A percentile compares a stretch with the other conserved stretches of the same genome.
Conservation (phyloP, 2,329 filamentous ascomycete genomes). For the Gnomoniopsis smithogilvyi region DNA sequence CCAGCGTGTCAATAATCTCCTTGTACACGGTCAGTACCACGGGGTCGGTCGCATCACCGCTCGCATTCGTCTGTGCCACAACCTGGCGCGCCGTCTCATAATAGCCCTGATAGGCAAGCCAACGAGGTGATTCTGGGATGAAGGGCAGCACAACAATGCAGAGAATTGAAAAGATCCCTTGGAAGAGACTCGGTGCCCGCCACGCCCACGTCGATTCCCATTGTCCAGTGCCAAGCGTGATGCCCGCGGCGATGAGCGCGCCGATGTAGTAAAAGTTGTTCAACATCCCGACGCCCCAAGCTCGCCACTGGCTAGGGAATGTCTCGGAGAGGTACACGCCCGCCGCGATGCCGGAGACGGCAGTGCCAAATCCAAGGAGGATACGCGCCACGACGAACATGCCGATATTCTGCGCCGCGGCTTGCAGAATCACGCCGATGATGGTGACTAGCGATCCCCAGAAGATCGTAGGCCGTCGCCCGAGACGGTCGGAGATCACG, state of each 20-base stretch:
- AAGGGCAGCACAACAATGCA: slow-evolving; percentile 37
- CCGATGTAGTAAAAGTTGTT: slow-evolving; percentile 34
- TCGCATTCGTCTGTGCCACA: slow-evolving; percentile 40
- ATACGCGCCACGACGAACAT: slow-evolving; percentile 49
- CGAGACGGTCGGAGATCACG: slow-evolving; percentile 37
- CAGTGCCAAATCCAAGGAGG: slow-evolving; percentile 43
- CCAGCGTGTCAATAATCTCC: slow-evolving; percentile 44
- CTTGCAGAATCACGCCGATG: slow-evolving; percentile 43
- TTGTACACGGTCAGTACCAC: slow-evolving; percentile 37
- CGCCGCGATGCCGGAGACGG: slow-evolving; percentile 39
- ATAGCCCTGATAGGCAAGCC: slow-evolving; percentile 39
- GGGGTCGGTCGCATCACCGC: slow-evolving; percentile 38
- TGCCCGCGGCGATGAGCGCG: slow-evolving; percentile 43
- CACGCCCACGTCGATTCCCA: slow-evolving; percentile 41
- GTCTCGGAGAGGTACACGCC: slow-evolving; percentile 48
- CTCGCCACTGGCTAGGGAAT: slow-evolving; percentile 41
- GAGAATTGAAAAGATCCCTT: slow-evolving; percentile 27
- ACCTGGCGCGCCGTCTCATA: slow-evolving; percentile 37
- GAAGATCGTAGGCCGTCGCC: slow-evolving; percentile 41
- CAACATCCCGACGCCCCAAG: slow-evolving; percentile 37
- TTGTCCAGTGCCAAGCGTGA: slow-evolving; percentile 40
- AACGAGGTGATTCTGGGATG: slow-evolving; percentile 44
- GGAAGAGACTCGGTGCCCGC: slow-evolving; percentile 37
- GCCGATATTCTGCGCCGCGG: slow-evolving; percentile 45
- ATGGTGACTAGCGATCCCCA: slow-evolving; percentile 37